These are phyloP conservation scores for Cyclotella kingstonii DNA, from an alignment of 108 stramenopile species.

Conservation along the genomic window DNA sequence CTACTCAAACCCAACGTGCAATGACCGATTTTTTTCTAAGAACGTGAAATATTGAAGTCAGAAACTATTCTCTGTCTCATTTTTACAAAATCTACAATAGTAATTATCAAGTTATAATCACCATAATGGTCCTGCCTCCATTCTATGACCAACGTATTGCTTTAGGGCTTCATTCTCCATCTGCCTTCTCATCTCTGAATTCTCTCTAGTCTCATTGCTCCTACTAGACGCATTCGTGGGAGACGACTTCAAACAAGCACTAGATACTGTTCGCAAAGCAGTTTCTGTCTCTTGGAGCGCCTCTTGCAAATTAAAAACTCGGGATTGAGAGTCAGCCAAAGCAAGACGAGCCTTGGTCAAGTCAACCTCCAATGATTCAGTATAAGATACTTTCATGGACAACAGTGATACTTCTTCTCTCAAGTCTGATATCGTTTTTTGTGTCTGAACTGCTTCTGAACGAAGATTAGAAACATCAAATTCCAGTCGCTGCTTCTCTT, in stretches of 20 bases:
- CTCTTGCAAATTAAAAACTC: constrained; percentile 6
- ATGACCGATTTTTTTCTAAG: too few species aligned
- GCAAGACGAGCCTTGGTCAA: neutral
- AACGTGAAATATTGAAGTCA: too few species aligned
- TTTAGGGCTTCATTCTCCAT: constrained; percentile 26
- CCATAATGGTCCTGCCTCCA: too few species aligned
- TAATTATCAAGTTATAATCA: too few species aligned
- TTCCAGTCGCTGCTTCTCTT: constrained; percentile 14
- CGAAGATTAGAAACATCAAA: neutral
- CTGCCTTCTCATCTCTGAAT: constrained; percentile 3
- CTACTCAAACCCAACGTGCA: too few species aligned
- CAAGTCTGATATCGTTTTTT: neutral
- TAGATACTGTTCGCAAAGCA: constrained; percentile 8
- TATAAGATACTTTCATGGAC: neutral
- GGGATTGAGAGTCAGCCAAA: constrained; percentile 4
- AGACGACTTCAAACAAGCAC: neutral
- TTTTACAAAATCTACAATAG: too few species aligned
- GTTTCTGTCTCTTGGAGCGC: constrained; percentile 16
- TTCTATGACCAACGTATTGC: constrained; percentile 13
- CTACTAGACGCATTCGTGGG: neutral
- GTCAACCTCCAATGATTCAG: constrained; percentile 4
- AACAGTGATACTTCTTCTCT: constrained; percentile 5
- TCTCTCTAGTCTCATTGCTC: neutral
- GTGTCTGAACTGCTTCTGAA: neutral
- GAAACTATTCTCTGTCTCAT: too few species aligned